Evolutionary conservation across 2,329 filamentous ascomycete species (phyloP).

Genomic region (Metarhizium album): DNA sequence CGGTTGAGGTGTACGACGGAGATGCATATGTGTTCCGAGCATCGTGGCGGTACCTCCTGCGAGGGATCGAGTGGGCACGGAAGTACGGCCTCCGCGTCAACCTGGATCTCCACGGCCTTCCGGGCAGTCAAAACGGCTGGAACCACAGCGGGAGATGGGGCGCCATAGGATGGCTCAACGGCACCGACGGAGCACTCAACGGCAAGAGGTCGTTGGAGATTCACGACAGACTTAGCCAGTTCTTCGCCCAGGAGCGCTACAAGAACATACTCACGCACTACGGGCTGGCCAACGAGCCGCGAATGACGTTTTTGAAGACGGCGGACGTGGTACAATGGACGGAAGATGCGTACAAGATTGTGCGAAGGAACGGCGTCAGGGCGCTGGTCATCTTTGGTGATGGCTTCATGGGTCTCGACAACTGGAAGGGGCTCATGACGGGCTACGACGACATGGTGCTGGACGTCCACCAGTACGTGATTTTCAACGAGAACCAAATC

Average conservation of each 20-base stretch:
- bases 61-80: constrained; percentile 86
- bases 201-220: constrained; percentile 74
- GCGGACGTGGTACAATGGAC: constrained; percentile 71
- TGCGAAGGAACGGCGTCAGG: constrained; percentile 66
- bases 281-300: constrained; percentile 87
- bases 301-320: constrained; percentile 64
- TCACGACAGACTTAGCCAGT: constrained; percentile 75
- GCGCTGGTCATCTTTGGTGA: constrained; percentile 78
- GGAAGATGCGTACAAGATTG: constrained; percentile 55
- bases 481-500: constrained; percentile 88
- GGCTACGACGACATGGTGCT: constrained; percentile 64
- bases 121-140: constrained; percentile 94
- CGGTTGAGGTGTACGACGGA: constrained; percentile 68
- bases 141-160: constrained; percentile 87
- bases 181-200: constrained; percentile 71
- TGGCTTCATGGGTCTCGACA: constrained; percentile 81
- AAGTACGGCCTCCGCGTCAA: constrained; percentile 89
- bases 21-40: constrained; percentile 84
- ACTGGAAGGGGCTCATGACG: constrained; percentile 80
- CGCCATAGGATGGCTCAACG: constrained; percentile 76
- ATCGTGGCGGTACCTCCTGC: constrained; percentile 86
- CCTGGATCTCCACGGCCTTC: constrained; percentile 82
- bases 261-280: constrained; percentile 88
- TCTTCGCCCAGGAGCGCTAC: constrained; percentile 91
- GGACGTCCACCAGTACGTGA: constrained; percentile 98